Evolutionary conservation across 495 filamentous ascomycete species (phyloP), one percentile per base, ranked within the genome.

Genomic region (Hypoxylon cercidicola): DNA sequence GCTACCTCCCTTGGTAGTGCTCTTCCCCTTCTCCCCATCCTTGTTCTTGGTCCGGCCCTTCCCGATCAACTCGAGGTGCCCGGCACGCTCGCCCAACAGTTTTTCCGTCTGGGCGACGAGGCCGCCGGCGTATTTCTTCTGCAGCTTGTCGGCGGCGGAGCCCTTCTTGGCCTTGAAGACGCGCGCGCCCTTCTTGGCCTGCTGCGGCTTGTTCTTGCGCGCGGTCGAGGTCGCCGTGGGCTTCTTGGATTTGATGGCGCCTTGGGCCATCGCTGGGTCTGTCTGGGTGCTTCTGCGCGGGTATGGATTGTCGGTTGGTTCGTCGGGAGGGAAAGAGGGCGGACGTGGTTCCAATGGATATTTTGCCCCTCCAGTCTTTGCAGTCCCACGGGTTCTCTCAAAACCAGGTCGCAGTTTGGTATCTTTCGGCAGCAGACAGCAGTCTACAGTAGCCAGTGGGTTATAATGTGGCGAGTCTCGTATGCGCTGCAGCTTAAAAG

Each of bases 31-130:
- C 41, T 55, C 48, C 65, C 68, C 71, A 15, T 72, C 66, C 52
- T 49, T 61, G 48, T 69, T 73, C 71, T 81, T 79, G 16, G 28
- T 30, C 66, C 76, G 61, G 5, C 78, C 80, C 71, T 80, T 77
- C 40, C 78, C 79, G 50, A 82, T 81, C 59, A 83, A 48, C 72
- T 83, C 80, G 12, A 83, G 60, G 39, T 83, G 80, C 0, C 80
- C 79, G 21, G 78, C 80, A 8, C 79, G 64, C 68, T 78, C 78
- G 47, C 78, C 79, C 46, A 83, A 64, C 74, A 83, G 70, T 43
- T 68, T 55, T 72, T 83, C 81, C 28, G 81, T 83, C 70, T 73
- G 71, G 23, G 72, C 70, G 9, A 73, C 76, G 66, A 83, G 61
- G 12, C 79, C 81, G 8, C 71, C 73, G 2, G 78, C 72, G 52